Evolutionary conservation across 352 stramenopile genomes (phyloP).

Genomic region (Phytophthora europaea): DNA sequence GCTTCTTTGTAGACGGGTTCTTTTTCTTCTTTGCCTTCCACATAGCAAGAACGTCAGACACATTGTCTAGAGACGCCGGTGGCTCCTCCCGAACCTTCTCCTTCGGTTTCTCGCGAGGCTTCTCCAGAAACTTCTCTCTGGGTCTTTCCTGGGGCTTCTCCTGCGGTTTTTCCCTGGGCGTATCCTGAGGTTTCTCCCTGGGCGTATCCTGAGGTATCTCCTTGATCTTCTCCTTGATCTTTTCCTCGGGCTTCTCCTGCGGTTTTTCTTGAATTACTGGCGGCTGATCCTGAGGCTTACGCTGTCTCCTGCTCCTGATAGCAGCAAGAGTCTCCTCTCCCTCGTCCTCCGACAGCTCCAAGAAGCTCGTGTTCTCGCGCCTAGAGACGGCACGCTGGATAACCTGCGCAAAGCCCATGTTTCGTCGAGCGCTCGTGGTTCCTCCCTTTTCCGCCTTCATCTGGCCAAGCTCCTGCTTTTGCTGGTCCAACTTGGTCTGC

Average conservation of each 20-base stretch:
- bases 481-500: slow-evolving; percentile 57
- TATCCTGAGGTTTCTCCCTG: slow-evolving; percentile 8
- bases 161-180: not conserved
- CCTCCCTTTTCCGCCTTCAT: slow-evolving; percentile 41
- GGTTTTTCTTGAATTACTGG: slow-evolving; percentile 25
- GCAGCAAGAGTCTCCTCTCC: slow-evolving; percentile 40
- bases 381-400: slow-evolving; percentile 38
- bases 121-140: slow-evolving; percentile 18
- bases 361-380: slow-evolving; percentile 29
- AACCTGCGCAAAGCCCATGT: slow-evolving; percentile 39
- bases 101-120: not conserved
- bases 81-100: slow-evolving; percentile 26
- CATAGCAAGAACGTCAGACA: slow-evolving; percentile 58
- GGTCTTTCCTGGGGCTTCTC: slow-evolving; percentile 3
- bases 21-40: slow-evolving; percentile 59
- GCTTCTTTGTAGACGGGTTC: slow-evolving; percentile 24
- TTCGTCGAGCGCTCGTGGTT: slow-evolving; percentile 24
- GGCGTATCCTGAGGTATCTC: slow-evolving; percentile 8
- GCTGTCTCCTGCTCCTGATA: slow-evolving; percentile 39
- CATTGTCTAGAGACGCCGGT: slow-evolving; percentile 36
- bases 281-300: slow-evolving; percentile 26
- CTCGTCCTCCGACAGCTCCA: slow-evolving; percentile 39
- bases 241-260: slow-evolving; percentile 12
- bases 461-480: slow-evolving; percentile 50
- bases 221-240: not conserved